Conservation (phyloP, 345 rosid genomes). For the Orychophragmus violaceus region DNA sequence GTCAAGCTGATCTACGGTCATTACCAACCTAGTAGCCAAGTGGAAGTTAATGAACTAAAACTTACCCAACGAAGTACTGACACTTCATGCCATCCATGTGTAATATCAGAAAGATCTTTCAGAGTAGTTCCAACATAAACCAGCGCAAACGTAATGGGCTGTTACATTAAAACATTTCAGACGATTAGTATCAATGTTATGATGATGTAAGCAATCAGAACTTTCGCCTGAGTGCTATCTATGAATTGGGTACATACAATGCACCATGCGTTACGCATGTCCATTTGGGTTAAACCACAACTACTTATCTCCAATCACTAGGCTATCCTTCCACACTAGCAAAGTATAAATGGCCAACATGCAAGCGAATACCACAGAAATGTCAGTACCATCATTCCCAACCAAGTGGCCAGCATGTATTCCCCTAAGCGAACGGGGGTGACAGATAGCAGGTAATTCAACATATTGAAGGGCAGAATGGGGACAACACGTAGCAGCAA, state of each 20-base stretch:
- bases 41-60: not conserved
- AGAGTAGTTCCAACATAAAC: constrained; percentile 55
- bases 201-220: not conserved
- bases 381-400: constrained; percentile 53
- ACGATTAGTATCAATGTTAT: not conserved
- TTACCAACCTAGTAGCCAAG: not conserved
- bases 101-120: constrained; percentile 49
- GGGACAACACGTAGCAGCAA: constrained; percentile 58
- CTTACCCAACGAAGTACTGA: constrained; percentile 48
- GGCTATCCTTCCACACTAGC: too few relatives aligned
- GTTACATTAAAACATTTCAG: constrained; percentile 16
- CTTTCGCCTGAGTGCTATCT: not conserved
- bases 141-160: constrained; percentile 53
- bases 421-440: constrained; percentile 48
- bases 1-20: too few relatives aligned
- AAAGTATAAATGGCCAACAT: not conserved
- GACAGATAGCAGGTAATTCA: constrained; percentile 56
- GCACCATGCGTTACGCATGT: too few relatives aligned
- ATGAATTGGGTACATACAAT: not conserved
- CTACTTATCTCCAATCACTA: not conserved
- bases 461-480: constrained; percentile 48
- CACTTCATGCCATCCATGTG: constrained; percentile 48
- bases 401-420: constrained; percentile 49
- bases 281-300: not conserved
- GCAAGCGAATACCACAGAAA: not conserved